A percentile compares a stretch with the other conserved stretches of the same genome.
Evolutionary conservation across 2,329 filamentous ascomycete genomes (phyloP).

Genomic region (Aspergillus ochraceoroseus): DNA sequence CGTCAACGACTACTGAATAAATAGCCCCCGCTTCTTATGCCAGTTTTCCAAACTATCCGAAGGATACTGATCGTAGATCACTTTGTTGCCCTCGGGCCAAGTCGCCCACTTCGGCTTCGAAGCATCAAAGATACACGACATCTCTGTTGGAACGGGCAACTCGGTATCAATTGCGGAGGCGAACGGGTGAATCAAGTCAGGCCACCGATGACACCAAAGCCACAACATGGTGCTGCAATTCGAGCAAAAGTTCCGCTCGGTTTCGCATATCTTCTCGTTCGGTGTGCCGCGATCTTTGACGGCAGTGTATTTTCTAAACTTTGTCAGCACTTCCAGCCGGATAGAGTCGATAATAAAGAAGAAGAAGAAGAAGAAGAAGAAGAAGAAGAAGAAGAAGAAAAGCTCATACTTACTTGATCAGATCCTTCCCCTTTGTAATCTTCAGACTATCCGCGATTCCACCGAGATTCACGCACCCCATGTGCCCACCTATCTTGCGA

Average conservation of each 20-base stretch:
- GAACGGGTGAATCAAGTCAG: slow-evolving; percentile 49
- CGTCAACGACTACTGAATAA: slow-evolving; percentile 21
- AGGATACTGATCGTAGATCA: slow-evolving; percentile 38
- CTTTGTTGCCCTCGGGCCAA: slow-evolving; percentile 48
- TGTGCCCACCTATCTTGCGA: slow-evolving; percentile 46
- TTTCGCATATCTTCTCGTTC: slow-evolving; percentile 37
- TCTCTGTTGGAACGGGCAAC: slow-evolving; percentile 43
- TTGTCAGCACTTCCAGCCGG: not conserved
- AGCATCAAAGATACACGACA: slow-evolving; percentile 44
- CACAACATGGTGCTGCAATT: slow-evolving; percentile 48
- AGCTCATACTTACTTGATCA: slow-evolving; percentile 47
- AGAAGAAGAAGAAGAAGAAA: too few relatives aligned
- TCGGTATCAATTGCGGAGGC: slow-evolving; percentile 48
- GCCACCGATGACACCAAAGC: slow-evolving; percentile 47
- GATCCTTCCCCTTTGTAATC: slow-evolving; percentile 40
- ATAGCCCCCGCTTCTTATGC: slow-evolving; percentile 44
- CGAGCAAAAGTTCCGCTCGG: slow-evolving; percentile 47
- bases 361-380: too few relatives aligned
- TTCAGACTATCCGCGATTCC: slow-evolving; percentile 43
- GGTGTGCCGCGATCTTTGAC: slow-evolving; percentile 44
- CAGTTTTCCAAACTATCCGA: slow-evolving; percentile 43
- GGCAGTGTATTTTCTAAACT: slow-evolving; percentile 42
- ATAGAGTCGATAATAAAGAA: too few relatives aligned
- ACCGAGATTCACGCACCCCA: slow-evolving; percentile 46
- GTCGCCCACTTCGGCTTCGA: slow-evolving; percentile 47